Base-by-base conservation (phyloP, 2,329 filamentous ascomycete genomes). In the Bertia moriformis region DNA sequence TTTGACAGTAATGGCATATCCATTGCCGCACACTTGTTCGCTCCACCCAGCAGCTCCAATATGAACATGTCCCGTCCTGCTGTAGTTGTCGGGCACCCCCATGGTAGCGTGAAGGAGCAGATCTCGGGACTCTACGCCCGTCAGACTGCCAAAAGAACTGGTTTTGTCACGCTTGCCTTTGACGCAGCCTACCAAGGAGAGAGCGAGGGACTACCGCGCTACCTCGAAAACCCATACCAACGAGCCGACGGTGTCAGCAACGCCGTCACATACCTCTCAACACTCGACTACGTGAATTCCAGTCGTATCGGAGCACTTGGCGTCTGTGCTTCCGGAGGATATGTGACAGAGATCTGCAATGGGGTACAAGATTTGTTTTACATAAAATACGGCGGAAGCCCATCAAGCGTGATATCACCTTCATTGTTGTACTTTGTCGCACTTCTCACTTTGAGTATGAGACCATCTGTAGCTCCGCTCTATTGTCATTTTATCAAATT, bases 101-200 rank as follows among this genome's bases (percentile, higher is more conserved):
- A 41, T 27, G 52, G 44, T 35, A 48, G 43, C 13, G 45, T 62
- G 29, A 63, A 64, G 41, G 60, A 63, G 43, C 59, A 63, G 44
- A 51, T 58, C 1, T 30, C 57, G 2, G 49, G 46, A 4, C 39
- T 50, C 27, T 56, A 63, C 37, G 57, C 58, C 13, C 42, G 44
- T 2, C 48, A 62, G 4, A 38, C 54, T n/a, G 39, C 24, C 24
- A 13, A 53, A 17, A n/a, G n/a, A n/a, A 41, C 43, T 1, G 58
- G 60, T 4, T 61, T 61, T 44, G 42, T 47, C 33, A 38, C 44
- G 4, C 46, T 63, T 4, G 45, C 51, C n/a, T 62, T 48, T 41
- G 60, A 64, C 39, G 52, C 59, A 4, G 51, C 51, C 2, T 58
- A 59, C 38, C 58, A 62, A 40, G 59, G 61, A 18, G 54, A 54